These are phyloP conservation scores for Aspergillus quadrilineatus DNA, from an alignment of 2,329 filamentous ascomycete species.

Conservation along the genomic window DNA sequence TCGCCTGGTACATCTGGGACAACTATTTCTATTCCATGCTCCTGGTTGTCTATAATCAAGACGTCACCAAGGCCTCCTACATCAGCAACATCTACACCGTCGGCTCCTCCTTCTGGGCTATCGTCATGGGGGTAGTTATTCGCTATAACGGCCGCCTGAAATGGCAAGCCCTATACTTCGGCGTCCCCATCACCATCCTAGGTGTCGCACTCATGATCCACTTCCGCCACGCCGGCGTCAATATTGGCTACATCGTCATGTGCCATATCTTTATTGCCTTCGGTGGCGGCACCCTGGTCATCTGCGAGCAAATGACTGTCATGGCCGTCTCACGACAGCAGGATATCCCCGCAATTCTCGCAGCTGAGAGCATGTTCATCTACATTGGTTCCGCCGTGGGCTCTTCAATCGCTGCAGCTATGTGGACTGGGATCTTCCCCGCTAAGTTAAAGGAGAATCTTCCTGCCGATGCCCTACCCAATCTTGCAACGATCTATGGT, in stretches of 20 bases:
- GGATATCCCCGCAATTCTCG: slow-evolving; percentile 49
- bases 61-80: slow-evolving; percentile 46
- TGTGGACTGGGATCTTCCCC: slow-evolving; percentile 61
- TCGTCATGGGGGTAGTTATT: slow-evolving; percentile 53
- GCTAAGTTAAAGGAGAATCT: not conserved
- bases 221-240: slow-evolving; percentile 51
- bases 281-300: slow-evolving; percentile 54
- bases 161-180: slow-evolving; percentile 52
- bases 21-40: slow-evolving; percentile 56
- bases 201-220: slow-evolving; percentile 57
- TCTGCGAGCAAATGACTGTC: slow-evolving; percentile 59
- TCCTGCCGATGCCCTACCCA: slow-evolving; percentile 38
- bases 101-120: slow-evolving; percentile 53
- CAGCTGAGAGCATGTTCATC: slow-evolving; percentile 35
- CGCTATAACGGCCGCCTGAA: slow-evolving; percentile 54
- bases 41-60: slow-evolving; percentile 53
- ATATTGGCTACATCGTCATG: slow-evolving; percentile 54
- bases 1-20: slow-evolving; percentile 56
- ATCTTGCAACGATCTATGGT: slow-evolving; percentile 25
- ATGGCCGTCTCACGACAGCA: slow-evolving; percentile 57
- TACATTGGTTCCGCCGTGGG: slow-evolving; percentile 40
- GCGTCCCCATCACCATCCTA: slow-evolving; percentile 52
- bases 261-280: slow-evolving; percentile 58
- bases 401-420: slow-evolving; percentile 35
- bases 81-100: slow-evolving; percentile 55